phyloP scores from a whole-genome alignment of 73 alveolate species.

The Paramecium pentaurelia region DNA sequence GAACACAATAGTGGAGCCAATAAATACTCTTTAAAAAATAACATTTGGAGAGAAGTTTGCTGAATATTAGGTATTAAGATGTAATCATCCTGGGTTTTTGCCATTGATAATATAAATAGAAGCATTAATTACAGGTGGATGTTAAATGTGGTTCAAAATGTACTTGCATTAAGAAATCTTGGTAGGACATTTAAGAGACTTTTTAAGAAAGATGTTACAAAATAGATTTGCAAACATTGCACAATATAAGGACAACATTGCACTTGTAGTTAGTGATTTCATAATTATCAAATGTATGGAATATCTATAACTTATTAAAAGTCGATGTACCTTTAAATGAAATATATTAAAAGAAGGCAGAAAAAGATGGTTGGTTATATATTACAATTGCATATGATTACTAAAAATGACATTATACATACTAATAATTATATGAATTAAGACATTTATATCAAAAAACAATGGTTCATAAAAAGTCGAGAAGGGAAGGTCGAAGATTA shows the following conservation, averaged over 20 bases:
- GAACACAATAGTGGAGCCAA: neutral
- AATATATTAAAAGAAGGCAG: neutral
- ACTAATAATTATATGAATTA: neutral
- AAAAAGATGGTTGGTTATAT: constrained; percentile 31
- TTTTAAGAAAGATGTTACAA: neutral
- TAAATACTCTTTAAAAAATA: neutral
- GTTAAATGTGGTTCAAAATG: constrained; percentile 22
- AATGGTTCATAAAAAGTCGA: constrained; percentile 51
- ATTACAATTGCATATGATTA: neutral
- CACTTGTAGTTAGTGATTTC: neutral
- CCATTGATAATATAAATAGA: neutral
- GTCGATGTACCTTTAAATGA: neutral
- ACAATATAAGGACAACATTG: neutral
- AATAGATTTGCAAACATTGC: neutral
- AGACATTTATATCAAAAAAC: constrained; percentile 36
- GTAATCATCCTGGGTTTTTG: constrained; percentile 34
- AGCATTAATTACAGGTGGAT: neutral
- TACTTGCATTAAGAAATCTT: neutral
- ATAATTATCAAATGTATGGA: neutral
- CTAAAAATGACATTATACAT: neutral
- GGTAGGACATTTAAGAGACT: constrained; percentile 26
- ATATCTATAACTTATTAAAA: neutral
- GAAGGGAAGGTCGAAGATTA: constrained; percentile 52
- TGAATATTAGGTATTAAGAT: constrained; percentile 3
- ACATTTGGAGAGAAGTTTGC: neutral